These are phyloP conservation scores for Blastomyces gilchristii DNA, from an alignment of 2,329 filamentous ascomycete species.

Conservation along the genomic window DNA sequence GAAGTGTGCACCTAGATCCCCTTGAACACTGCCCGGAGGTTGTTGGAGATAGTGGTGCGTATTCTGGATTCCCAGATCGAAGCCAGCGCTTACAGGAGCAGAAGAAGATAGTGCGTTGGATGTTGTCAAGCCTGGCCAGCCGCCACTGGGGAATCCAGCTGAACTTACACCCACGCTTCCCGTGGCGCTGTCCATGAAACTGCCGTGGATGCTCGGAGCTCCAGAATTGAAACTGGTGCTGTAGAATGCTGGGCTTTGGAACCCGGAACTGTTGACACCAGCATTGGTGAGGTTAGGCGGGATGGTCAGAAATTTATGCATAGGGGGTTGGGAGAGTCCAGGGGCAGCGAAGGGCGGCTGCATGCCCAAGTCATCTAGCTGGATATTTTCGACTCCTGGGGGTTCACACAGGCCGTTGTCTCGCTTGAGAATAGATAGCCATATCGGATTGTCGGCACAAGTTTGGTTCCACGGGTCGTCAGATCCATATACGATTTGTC, in stretches of 20 bases:
- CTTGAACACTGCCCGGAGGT: conserved; percentile 25
- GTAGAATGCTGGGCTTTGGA: conserved; percentile 26
- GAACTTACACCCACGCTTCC: conserved; percentile 22
- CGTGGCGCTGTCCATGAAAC: conserved; percentile 24
- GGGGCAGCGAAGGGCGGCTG: conserved; percentile 34
- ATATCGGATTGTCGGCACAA: conserved; percentile 38
- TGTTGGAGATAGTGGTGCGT: conserved; percentile 31
- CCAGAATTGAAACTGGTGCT: conserved; percentile 27
- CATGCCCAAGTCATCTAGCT: conserved; percentile 32
- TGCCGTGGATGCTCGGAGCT: conserved; percentile 25
- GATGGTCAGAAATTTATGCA: conserved; percentile 22
- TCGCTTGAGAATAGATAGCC: conserved; percentile 37
- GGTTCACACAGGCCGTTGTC: conserved; percentile 30
- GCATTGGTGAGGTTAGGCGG: conserved; percentile 18
- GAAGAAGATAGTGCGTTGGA: conserved; percentile 22
- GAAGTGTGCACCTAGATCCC: conserved; percentile 26
- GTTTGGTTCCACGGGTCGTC: conserved; percentile 32
- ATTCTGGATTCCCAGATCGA: conserved; percentile 30
- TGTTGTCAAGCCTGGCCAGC: conserved; percentile 10
- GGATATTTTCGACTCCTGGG: conserved; percentile 26
- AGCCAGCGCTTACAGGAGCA: conserved; percentile 21
- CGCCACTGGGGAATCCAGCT: conserved; percentile 25
- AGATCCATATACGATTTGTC: conserved; percentile 23
- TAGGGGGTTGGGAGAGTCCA: conserved; percentile 26
- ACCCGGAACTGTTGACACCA: conserved; percentile 22